These are phyloP conservation scores for Thermothelomyces thermophilus DNA, from an alignment of 2,329 filamentous ascomycete species.

Conservation along the genomic window DNA sequence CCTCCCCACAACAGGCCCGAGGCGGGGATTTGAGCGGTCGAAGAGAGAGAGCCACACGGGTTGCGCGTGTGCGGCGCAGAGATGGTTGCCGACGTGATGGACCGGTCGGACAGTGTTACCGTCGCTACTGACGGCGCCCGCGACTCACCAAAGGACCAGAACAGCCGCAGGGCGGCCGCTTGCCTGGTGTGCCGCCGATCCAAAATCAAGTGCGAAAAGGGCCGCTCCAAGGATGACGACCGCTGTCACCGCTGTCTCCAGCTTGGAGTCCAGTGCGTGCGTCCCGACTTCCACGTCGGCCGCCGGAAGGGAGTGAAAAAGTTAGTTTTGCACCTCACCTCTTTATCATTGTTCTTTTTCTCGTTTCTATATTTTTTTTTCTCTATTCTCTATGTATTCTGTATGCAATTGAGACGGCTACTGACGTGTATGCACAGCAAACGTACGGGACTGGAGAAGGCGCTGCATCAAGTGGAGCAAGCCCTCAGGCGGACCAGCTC, in stretches of 20 bases:
- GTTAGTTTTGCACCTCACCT: slow-evolving; percentile 32
- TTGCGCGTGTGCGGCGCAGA: slow-evolving; percentile 7
- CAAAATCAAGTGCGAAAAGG: slow-evolving; percentile 61
- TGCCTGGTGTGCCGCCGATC: slow-evolving; percentile 49
- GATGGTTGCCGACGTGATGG: slow-evolving; percentile 17
- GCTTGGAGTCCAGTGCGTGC: slow-evolving; percentile 54
- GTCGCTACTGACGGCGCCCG: slow-evolving; percentile 11
- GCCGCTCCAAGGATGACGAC: slow-evolving; percentile 39
- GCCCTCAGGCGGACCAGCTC: slow-evolving; percentile 52
- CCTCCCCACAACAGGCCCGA: slow-evolving; percentile 6
- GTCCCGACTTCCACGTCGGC: slow-evolving; percentile 66
- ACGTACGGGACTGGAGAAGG: slow-evolving; percentile 66
- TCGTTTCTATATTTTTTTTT: not conserved
- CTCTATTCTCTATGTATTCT: too few species aligned
- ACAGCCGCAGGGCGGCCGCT: slow-evolving; percentile 25
- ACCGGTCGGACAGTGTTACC: slow-evolving; percentile 17
- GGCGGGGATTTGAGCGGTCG: slow-evolving; percentile 8
- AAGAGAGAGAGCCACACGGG: slow-evolving; percentile 4
- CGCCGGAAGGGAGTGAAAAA: slow-evolving; percentile 73
- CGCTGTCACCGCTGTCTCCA: slow-evolving; percentile 57
- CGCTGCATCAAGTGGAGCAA: slow-evolving; percentile 66
- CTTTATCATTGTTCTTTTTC: not conserved
- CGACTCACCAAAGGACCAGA: slow-evolving; percentile 19
- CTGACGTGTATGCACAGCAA: slow-evolving; percentile 44
- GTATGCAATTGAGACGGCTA: too few species aligned